Conservation (phyloP, 2,329 filamentous ascomycete species). For the Escovopsis sp. region DNA sequence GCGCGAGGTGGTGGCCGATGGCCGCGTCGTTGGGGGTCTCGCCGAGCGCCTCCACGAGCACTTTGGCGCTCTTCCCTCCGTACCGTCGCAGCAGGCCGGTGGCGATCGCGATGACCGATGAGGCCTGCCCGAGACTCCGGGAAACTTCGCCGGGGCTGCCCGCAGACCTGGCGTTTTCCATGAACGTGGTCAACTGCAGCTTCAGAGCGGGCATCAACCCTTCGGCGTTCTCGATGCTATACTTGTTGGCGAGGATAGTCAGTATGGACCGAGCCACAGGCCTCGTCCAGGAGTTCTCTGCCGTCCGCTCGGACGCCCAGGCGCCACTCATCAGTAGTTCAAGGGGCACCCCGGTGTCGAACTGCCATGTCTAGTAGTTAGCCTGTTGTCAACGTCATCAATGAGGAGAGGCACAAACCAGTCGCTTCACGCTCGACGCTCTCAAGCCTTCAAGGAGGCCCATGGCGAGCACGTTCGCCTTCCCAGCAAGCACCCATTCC, state of each 20-base stretch:
- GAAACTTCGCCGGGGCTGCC: constrained; percentile 5
- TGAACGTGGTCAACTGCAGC: constrained; percentile 9
- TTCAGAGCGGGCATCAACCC: constrained; percentile 15
- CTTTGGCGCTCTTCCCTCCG: constrained; percentile 19
- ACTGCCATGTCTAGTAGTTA: constrained; percentile 14
- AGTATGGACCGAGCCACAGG: constrained; percentile 22
- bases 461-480: constrained; percentile 22
- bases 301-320: constrained; percentile 2
- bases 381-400: not conserved
- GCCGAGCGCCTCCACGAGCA: constrained; percentile 21
- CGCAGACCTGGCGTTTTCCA: constrained; percentile 5
- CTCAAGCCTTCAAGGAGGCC: constrained; percentile 24
- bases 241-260: constrained; percentile 30
- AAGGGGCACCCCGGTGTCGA: constrained; percentile 21
- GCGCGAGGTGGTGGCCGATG: constrained; percentile 26
- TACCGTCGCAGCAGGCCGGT: constrained; percentile 25
- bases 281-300: constrained; percentile 8
- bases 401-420: constrained; percentile 15
- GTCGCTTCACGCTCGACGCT: constrained; percentile 17
- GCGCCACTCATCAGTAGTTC: constrained; percentile 18
- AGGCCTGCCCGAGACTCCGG: constrained; percentile 13
- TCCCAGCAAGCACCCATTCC: constrained; percentile 18
- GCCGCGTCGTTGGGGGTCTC: constrained; percentile 18
- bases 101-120: constrained; percentile 21
- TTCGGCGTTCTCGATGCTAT: constrained; percentile 20